Evolutionary conservation across 768 basidiomycete species (phyloP), one percentile per base, ranked within the genome.

Genomic region (Suillus hirtellus): DNA sequence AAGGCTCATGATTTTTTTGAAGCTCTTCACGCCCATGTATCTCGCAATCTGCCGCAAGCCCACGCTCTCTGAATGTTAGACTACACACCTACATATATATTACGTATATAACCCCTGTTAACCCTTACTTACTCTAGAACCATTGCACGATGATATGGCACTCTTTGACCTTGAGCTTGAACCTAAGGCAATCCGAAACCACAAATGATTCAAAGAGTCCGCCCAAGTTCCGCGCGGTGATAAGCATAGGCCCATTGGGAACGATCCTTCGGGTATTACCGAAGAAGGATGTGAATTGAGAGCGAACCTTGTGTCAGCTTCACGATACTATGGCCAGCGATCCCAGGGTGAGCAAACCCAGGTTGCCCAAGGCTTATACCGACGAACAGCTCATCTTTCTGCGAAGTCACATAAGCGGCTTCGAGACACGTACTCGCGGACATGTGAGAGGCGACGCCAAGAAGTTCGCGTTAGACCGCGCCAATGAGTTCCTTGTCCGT

Each of bases 11-110:
- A 59, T 53, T 52, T 60, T 61, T 70, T 60, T 46, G 59, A 70
- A 93, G 92, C 81, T 94, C 12, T 94, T 94, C 76, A 93, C 93
- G 10, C 93, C 92, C 0, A 95, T 95, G 92, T 92, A 89, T 69
- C 77, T 93, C 21, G 89, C 86, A 38, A 70, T 93, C 44, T 79
- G 78, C 66, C 79, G 84, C 71, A 88, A 88, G 72, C 86, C 86
- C 0, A 35, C 62, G 46, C 64, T 65, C 24, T 21, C 64, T 12
- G 43, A 69, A 21, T 65, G 60, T 10, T 56, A 17, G 56, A 35
- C 34, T 15, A 15, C 17, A 21, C 31, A 55, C 24, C 19, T 37
- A 31, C 31, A 31, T 21, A 55, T 38, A 42, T 19, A 38, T 58
- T 42, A 53, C 56, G 24, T 58, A 31, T 40, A 63, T 65, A 54